Evolutionary conservation across 805 yeast species (phyloP).

Genomic region (Wickerhamomyces sydowiorum): DNA sequence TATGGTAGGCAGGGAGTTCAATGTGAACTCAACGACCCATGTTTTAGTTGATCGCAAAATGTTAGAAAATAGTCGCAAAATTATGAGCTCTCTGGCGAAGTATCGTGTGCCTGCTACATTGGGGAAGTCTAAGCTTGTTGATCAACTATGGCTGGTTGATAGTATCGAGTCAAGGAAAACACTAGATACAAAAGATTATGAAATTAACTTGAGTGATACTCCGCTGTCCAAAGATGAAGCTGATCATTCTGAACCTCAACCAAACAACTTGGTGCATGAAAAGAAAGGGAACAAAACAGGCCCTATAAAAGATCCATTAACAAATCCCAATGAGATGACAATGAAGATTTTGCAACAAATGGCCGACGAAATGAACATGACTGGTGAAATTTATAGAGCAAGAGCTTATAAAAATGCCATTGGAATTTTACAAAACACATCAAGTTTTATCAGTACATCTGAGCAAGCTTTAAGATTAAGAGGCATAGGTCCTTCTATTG

Average conservation of each 20-base stretch:
- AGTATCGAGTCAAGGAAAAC: constrained; percentile 9
- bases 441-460: constrained; percentile 25
- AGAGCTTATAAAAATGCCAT: constrained; percentile 41
- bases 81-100: background rate
- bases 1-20: constrained; percentile 4
- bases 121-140: constrained; percentile 4
- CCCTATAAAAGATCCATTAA: background rate
- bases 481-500: constrained; percentile 36
- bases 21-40: constrained; percentile 8
- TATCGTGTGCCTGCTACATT: background rate
- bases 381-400: constrained; percentile 32
- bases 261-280: background rate
- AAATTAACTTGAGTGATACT: constrained; percentile 5
- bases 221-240: background rate
- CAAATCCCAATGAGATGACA: constrained; percentile 18
- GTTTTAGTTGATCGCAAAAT: constrained; percentile 15
- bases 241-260: background rate
- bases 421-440: constrained; percentile 25
- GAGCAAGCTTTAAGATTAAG: constrained; percentile 34
- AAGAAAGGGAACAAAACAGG: background rate
- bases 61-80: constrained; percentile 6
- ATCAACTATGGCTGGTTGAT: constrained; percentile 18
- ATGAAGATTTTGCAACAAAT: constrained; percentile 14
- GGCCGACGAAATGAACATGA: constrained; percentile 14
- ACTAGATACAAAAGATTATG: constrained; percentile 3